phyloP scores from a whole-genome alignment of 192 early-diverging fungal genomes.

The Glomus cerebriforme region DNA sequence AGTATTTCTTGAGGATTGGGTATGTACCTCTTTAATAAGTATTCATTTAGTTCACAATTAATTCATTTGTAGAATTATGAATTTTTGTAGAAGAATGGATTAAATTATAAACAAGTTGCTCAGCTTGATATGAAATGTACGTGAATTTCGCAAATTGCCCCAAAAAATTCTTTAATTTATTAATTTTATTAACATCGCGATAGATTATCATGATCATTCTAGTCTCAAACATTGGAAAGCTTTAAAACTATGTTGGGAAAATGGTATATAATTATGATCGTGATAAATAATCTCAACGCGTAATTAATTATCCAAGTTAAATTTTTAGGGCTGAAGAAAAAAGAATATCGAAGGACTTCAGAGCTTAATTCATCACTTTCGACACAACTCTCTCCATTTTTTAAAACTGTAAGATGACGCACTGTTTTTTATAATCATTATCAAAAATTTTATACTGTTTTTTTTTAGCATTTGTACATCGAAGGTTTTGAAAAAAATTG shows the following conservation, averaged over 20 bases:
- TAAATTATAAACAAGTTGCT: slow-evolving; percentile 39
- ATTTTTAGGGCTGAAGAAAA: background rate
- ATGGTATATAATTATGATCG: background rate
- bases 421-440: background rate
- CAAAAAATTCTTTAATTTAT: background rate
- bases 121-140: slow-evolving; percentile 42
- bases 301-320: background rate
- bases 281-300: background rate
- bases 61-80: background rate
- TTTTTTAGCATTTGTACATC: slow-evolving; percentile 38
- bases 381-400: slow-evolving; percentile 35
- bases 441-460: background rate
- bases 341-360: slow-evolving; percentile 10
- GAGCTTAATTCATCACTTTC: slow-evolving; percentile 37
- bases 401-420: slow-evolving; percentile 40
- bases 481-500: slow-evolving; percentile 34
- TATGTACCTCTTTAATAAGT: slow-evolving; percentile 1
- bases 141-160: background rate
- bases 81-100: slow-evolving; percentile 33
- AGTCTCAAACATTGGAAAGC: slow-evolving; percentile 43
- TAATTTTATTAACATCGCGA: background rate
- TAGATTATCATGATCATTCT: slow-evolving; percentile 40
- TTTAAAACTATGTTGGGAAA: slow-evolving; percentile 35
- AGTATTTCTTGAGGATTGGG: slow-evolving; percentile 27
- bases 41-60: slow-evolving; percentile 23